Conservation (phyloP, 495 filamentous ascomycete species). For the Chaetomium fimeti region DNA sequence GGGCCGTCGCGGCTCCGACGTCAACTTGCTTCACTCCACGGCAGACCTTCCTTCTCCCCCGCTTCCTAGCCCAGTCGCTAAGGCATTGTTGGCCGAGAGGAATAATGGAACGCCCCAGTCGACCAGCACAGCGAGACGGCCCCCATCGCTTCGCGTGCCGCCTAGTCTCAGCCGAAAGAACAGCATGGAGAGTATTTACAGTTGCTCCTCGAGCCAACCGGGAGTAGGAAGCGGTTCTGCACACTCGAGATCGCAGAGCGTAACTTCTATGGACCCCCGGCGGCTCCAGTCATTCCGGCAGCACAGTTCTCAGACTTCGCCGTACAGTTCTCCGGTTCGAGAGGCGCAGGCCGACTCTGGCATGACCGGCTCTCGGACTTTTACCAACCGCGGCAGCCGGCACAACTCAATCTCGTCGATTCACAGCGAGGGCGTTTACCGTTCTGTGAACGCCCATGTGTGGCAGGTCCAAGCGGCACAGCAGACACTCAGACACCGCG, state of each 20-base stretch:
- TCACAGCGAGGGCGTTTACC: constrained; percentile 25
- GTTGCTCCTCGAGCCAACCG: constrained; percentile 26
- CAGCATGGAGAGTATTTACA: constrained; percentile 39
- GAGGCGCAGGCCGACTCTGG: constrained; percentile 34
- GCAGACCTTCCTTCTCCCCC: constrained; percentile 30
- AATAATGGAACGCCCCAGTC: constrained; percentile 32
- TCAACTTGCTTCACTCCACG: constrained; percentile 13
- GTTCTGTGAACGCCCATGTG: constrained; percentile 29
- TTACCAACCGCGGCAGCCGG: constrained; percentile 35
- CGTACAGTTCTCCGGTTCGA: constrained; percentile 30
- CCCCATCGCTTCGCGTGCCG: constrained; percentile 41
- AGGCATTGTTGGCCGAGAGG: constrained; percentile 31
- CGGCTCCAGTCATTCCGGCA: constrained; percentile 31
- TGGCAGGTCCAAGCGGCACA: constrained; percentile 27
- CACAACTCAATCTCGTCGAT: constrained; percentile 33
- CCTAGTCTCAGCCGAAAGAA: constrained; percentile 33
- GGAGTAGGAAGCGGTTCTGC: constrained; percentile 9
- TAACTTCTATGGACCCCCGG: constrained; percentile 27
- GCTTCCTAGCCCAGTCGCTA: constrained; percentile 31
- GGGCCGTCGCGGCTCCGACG: background rate
- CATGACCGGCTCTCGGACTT: constrained; percentile 29
- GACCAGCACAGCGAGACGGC: constrained; percentile 38
- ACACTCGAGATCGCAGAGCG: constrained; percentile 8
- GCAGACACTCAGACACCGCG: constrained; percentile 39
- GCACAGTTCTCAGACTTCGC: constrained; percentile 13